A percentile compares a stretch with the other conserved stretches of the same genome.
Evolutionary conservation across 2,329 filamentous ascomycete species (phyloP).

Genomic region (Mariannaea elegans): DNA sequence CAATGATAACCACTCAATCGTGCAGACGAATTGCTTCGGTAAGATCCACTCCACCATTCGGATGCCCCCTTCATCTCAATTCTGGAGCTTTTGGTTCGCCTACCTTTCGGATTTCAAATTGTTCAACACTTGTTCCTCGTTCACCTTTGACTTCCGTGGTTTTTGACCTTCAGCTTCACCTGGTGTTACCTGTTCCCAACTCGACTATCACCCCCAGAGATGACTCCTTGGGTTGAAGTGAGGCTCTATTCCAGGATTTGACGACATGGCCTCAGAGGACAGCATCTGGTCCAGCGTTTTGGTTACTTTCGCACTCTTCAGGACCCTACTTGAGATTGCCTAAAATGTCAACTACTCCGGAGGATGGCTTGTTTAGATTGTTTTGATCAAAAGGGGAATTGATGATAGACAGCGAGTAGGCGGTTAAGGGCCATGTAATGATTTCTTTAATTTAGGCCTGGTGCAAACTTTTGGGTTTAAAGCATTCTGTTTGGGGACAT

Average conservation of each 20-base stretch:
- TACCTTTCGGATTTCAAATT: neutral
- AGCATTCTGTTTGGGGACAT: neutral
- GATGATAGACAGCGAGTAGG: neutral
- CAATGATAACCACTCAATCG: neutral
- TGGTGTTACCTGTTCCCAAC: neutral
- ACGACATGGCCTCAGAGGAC: neutral
- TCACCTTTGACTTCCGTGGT: neutral
- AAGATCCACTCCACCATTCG: conserved; percentile 4
- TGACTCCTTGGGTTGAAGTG: neutral
- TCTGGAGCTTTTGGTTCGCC: conserved; percentile 3
- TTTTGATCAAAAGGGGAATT: neutral
- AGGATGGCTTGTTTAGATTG: neutral
- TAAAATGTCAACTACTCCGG: neutral
- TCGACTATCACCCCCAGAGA: conserved; percentile 2
- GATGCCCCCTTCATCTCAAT: neutral
- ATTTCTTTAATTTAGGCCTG: neutral
- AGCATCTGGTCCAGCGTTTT: neutral
- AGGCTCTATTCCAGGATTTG: neutral
- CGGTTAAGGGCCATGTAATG: neutral
- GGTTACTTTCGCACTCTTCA: neutral
- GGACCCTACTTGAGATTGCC: neutral
- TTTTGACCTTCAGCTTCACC: neutral
- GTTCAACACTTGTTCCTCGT: neutral
- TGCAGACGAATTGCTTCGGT: conserved; percentile 5
- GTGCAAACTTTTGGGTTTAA: neutral